Conservation (phyloP, 2,329 filamentous ascomycete species). For the Colletotrichum sidae region DNA sequence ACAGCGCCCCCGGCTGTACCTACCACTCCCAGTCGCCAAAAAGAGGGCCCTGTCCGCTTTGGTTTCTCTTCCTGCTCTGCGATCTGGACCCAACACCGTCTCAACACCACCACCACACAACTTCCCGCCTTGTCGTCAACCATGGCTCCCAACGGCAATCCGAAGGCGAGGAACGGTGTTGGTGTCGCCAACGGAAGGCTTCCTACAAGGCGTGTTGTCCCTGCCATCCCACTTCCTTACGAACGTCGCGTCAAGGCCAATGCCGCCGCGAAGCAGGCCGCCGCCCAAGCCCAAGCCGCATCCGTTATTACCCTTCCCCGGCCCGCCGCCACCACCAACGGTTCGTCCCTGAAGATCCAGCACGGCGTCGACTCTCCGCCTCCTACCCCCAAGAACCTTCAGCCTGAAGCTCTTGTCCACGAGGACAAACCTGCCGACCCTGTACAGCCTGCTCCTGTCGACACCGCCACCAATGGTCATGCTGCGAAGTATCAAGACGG, state of each 20-base stretch:
- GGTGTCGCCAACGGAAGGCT: slow-evolving; percentile 32
- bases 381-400: slow-evolving; percentile 31
- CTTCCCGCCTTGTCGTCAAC: slow-evolving; percentile 25
- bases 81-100: slow-evolving; percentile 21
- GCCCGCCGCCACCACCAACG: slow-evolving; percentile 38
- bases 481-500: slow-evolving; percentile 20
- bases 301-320: slow-evolving; percentile 21
- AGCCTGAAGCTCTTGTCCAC: slow-evolving; percentile 6
- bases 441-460: too few species aligned
- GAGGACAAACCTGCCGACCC: slow-evolving; percentile 13
- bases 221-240: slow-evolving; percentile 53
- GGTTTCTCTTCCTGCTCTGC: slow-evolving; percentile 1
- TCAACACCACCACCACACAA: slow-evolving; percentile 26
- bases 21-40: slow-evolving; percentile 8
- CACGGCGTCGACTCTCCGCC: slow-evolving; percentile 33
- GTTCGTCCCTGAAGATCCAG: slow-evolving; percentile 38
- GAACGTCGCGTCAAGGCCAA: slow-evolving; percentile 44
- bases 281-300: slow-evolving; percentile 44
- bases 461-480: slow-evolving; percentile 2
- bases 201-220: slow-evolving; percentile 47
- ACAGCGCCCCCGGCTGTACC: slow-evolving; percentile 4
- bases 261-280: slow-evolving; percentile 47
- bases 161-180: slow-evolving; percentile 35
- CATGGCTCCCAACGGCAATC: slow-evolving; percentile 36
- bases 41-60: slow-evolving; percentile 10